phyloP scores from a whole-genome alignment of 805 yeast species.

The Brettanomyces bruxellensis region DNA sequence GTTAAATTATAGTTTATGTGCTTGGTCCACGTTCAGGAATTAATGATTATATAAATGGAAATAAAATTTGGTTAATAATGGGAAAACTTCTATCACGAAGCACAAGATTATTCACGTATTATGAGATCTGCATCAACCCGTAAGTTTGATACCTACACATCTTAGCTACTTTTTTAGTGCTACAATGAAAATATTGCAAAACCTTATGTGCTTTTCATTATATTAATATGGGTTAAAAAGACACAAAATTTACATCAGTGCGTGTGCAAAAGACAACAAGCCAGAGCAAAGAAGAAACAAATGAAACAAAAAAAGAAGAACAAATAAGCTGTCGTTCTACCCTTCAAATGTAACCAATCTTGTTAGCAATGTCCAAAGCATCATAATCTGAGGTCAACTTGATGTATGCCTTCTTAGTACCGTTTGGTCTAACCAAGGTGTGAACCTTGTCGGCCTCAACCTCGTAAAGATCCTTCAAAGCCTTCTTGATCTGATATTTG shows the following conservation, averaged over 20 bases:
- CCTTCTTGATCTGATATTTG: conserved; percentile 97
- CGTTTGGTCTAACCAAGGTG: conserved; percentile 98
- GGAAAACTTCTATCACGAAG: too few relatives aligned
- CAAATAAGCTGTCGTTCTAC: not conserved
- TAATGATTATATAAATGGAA: too few relatives aligned
- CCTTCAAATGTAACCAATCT: conserved; percentile 93
- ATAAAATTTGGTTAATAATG: too few relatives aligned
- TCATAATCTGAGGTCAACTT: conserved; percentile 98
- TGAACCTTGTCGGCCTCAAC: conserved; percentile 91
- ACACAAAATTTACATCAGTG: conserved; percentile 1
- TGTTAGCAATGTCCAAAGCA: conserved; percentile 99
- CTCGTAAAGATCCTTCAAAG: conserved; percentile 96
- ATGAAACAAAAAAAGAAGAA: too few relatives aligned
- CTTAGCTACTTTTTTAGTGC: too few relatives aligned
- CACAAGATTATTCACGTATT: too few relatives aligned
- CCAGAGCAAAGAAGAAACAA: too few relatives aligned
- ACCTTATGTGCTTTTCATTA: not conserved
- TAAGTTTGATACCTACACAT: too few relatives aligned
- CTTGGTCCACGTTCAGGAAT: too few relatives aligned
- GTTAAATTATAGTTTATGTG: too few relatives aligned
- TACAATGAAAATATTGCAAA: too few relatives aligned
- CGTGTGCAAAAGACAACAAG: not conserved
- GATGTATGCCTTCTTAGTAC: conserved; percentile 99
- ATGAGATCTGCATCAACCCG: too few relatives aligned
- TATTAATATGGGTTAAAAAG: not conserved